Evolutionary conservation across 148 eudicot genomes (phyloP).

Genomic region (Agrostemma githago): DNA sequence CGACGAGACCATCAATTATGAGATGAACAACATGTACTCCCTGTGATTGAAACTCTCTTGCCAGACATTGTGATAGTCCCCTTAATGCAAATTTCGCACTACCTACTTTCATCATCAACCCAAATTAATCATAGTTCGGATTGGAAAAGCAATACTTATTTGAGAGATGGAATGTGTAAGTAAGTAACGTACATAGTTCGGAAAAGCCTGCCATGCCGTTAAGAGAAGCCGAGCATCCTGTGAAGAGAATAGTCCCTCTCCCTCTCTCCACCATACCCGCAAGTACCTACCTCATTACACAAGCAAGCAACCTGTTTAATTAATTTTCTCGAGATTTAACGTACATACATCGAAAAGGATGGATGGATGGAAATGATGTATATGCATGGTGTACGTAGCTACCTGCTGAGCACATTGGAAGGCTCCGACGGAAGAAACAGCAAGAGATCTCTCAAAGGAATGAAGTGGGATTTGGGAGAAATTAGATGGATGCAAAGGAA

Average conservation of each 20-base stretch:
- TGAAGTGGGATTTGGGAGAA: conserved; percentile 49
- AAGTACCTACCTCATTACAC: conserved; percentile 39
- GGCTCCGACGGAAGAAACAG: conserved; percentile 76
- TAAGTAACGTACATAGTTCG: conserved; percentile 47
- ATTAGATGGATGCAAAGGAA: conserved; percentile 33
- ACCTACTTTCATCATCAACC: conserved; percentile 31
- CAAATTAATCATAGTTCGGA: neutral
- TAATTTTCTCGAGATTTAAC: too few species aligned
- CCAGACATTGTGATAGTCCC: conserved; percentile 71
- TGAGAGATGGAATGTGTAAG: neutral
- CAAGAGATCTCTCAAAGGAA: conserved; percentile 59
- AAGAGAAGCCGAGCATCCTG: conserved; percentile 86
- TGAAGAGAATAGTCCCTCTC: conserved; percentile 79
- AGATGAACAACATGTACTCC: conserved; percentile 84
- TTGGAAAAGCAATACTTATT: too few species aligned
- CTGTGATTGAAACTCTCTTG: conserved; percentile 64
- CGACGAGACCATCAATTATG: conserved; percentile 62
- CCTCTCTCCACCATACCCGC: conserved; percentile 80
- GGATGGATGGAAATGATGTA: too few species aligned
- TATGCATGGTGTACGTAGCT: too few species aligned
- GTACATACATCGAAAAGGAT: too few species aligned
- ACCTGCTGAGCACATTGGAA: conserved; percentile 88
- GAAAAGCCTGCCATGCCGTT: conserved; percentile 69
- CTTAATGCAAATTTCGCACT: conserved; percentile 85
- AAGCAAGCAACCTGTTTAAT: too few species aligned